These are phyloP conservation scores for Venturia pyrina DNA, from an alignment of 2,329 filamentous ascomycete genomes.

Conservation along the genomic window DNA sequence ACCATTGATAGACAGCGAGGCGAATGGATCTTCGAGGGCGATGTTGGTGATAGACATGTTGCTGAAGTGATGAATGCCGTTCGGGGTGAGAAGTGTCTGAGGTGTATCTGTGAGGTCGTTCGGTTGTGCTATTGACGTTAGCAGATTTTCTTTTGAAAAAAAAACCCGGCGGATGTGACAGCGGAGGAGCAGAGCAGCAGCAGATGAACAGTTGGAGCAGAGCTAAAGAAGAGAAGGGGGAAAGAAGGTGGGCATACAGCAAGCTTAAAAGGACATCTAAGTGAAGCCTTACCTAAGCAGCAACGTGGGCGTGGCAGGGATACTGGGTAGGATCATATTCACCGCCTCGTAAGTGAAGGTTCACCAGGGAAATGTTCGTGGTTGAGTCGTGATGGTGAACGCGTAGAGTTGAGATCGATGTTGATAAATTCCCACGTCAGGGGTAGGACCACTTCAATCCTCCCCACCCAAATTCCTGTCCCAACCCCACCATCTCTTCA, in stretches of 20 bases:
- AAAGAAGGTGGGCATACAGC: neutral
- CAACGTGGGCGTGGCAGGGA: neutral
- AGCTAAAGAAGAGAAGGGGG: conserved; percentile 2
- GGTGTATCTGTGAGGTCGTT: neutral
- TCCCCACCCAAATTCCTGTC: conserved; percentile 7
- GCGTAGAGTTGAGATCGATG: conserved; percentile 6
- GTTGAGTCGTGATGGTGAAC: neutral
- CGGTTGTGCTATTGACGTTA: neutral
- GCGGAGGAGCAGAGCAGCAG: neutral
- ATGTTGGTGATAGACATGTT: neutral
- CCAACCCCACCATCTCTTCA: conserved; percentile 10
- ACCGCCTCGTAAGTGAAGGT: neutral
- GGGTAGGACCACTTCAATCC: neutral
- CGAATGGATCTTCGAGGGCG: neutral
- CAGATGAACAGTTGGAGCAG: neutral
- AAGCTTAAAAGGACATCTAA: neutral
- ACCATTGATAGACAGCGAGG: neutral
- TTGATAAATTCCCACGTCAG: neutral
- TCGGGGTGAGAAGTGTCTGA: neutral
- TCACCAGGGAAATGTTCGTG: neutral
- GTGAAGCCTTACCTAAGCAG: neutral
- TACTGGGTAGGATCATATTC: neutral
- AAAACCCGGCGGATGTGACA: neutral
- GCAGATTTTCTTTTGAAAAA: neutral
- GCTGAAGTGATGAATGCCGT: neutral